Evolutionary conservation across 768 basidiomycete genomes (phyloP), one percentile per base, ranked within the genome.

Genomic region (Trametes meyenii): DNA sequence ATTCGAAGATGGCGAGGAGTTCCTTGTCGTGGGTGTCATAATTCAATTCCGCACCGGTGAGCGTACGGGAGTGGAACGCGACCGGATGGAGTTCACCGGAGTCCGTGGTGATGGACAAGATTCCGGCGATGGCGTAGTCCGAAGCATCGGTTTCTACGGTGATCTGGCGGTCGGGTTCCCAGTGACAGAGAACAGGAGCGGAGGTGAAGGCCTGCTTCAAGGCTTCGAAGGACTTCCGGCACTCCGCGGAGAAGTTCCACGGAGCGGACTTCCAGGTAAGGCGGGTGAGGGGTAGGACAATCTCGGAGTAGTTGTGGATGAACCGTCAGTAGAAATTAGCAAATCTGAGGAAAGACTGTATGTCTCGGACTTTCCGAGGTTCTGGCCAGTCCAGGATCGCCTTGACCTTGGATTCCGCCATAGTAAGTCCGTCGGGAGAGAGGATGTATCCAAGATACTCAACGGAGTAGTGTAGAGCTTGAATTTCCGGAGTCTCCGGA

Each of bases 21-120:
- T 85, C 83, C 63, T 80, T 79, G 60, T 86, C 77, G 60, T 83
- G 74, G 19, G 81, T 76, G 14, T 80, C 70, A 60, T 85, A 84
- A 65, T 84, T 85, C 1, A 68, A 26, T 64, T 86, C 77, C 0
- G 77, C 67, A 0, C 67, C 46, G 23, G 23, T 59, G 6, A 77
- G 45, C 12, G 50, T 69, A 5, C 69, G 61, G 5, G 75, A 77
- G 49, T 65, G 64, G 62, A 70, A 79, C 0, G 68, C 71, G 19
- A 78, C 55, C 1, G 76, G 74, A 40, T 72, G 74, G 55, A 71
- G 67, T 48, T 14, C 33, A 8, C 67, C 66, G 16, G 66, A 59
- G 3, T 59, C 43, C 4, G 56, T 43, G n/a, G 64, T 45, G 19
- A 65, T 58, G 16, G 54, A 56, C n/a, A 70, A 54, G 2, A 72